phyloP scores from a whole-genome alignment of 176 grass and related monocot genomes.

The Musa itinerans region DNA sequence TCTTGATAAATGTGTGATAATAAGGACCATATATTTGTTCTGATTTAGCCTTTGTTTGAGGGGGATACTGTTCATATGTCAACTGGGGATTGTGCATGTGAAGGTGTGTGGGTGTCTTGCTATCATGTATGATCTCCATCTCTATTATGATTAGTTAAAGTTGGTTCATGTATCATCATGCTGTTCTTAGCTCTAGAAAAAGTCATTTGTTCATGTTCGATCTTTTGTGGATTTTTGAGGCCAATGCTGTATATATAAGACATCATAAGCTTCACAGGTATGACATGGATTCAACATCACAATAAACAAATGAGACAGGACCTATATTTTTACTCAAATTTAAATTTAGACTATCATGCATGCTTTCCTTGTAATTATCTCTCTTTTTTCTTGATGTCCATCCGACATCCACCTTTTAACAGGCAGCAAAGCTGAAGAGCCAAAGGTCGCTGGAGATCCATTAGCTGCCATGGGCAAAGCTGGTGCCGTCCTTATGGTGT shows the following conservation, averaged over 20 bases:
- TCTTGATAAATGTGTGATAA: too few relatives aligned
- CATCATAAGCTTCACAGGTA: not conserved
- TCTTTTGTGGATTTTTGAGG: not conserved
- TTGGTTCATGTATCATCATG: not conserved
- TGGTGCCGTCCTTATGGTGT: slow-evolving; percentile 70
- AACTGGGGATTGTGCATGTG: too few relatives aligned
- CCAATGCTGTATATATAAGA: not conserved
- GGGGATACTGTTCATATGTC: too few relatives aligned
- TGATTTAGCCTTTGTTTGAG: too few relatives aligned
- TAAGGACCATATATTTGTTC: too few relatives aligned
- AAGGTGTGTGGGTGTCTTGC: too few relatives aligned
- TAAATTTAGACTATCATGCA: not conserved
- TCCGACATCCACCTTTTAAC: not conserved
- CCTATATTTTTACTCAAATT: too few relatives aligned
- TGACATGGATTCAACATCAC: not conserved
- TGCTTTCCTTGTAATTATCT: not conserved
- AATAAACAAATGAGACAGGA: too few relatives aligned
- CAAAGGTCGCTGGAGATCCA: slow-evolving; percentile 33
- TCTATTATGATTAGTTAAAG: not conserved
- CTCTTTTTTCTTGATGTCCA: not conserved
- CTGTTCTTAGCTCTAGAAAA: not conserved
- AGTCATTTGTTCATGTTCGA: too few relatives aligned
- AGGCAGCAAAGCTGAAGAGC: slow-evolving; percentile 61
- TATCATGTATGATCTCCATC: not conserved
- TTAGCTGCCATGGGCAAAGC: slow-evolving; percentile 31